These are phyloP conservation scores for Polygonum aviculare DNA, from an alignment of 148 eudicot species.

Conservation along the genomic window DNA sequence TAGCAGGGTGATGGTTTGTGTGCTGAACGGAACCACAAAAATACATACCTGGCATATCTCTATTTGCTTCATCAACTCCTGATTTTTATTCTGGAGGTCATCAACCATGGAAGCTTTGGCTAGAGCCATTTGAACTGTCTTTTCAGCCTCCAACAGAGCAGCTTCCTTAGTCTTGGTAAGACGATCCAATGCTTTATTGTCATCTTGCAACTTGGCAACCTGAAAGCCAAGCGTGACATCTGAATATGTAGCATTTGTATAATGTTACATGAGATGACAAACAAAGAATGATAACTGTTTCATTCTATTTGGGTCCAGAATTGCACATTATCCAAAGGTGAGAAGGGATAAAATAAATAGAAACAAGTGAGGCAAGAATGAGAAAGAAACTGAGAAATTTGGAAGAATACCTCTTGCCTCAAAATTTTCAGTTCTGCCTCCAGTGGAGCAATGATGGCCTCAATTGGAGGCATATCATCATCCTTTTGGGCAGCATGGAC, in stretches of 20 bases:
- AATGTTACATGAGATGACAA: not conserved
- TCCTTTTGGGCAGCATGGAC: slow-evolving; percentile 97
- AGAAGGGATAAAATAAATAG: not conserved
- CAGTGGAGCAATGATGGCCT: slow-evolving; percentile 86
- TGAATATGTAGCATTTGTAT: slow-evolving; percentile 11
- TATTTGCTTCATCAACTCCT: slow-evolving; percentile 83
- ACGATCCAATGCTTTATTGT: slow-evolving; percentile 86
- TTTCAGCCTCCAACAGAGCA: slow-evolving; percentile 89
- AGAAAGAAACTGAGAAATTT: not conserved
- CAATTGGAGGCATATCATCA: slow-evolving; percentile 94
- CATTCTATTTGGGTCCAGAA: not conserved
- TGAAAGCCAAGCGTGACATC: slow-evolving; percentile 20
- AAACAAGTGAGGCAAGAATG: not conserved
- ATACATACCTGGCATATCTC: slow-evolving; percentile 88
- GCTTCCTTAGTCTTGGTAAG: slow-evolving; percentile 95
- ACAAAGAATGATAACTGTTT: not conserved
- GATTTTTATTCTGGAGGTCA: slow-evolving; percentile 90
- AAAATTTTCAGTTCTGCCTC: slow-evolving; percentile 92
- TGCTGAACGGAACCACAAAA: not conserved
- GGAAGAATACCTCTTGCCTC: slow-evolving; percentile 53
- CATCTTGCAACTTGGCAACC: slow-evolving; percentile 87
- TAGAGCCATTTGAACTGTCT: slow-evolving; percentile 66
- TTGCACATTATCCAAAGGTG: not conserved
- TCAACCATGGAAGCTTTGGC: slow-evolving; percentile 92
- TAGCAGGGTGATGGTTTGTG: not conserved